Evolutionary conservation across 352 stramenopile genomes (phyloP).

Genomic region (Globisporangium splendens): DNA sequence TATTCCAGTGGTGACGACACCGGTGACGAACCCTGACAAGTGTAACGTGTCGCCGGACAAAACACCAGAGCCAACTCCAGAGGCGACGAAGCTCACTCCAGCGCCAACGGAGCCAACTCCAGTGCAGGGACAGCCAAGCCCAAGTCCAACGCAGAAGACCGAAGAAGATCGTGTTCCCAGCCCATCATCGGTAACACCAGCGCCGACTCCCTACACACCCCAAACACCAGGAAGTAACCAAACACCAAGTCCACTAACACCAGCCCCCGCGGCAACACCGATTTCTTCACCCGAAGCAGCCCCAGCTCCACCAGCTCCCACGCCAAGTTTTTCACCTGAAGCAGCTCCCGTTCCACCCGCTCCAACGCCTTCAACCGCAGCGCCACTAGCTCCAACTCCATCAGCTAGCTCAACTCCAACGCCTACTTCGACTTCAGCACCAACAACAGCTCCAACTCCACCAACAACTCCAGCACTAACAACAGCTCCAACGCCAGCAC

Average conservation of each 20-base stretch:
- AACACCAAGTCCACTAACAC: too few relatives aligned
- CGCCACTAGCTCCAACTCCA: background rate
- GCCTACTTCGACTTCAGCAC: background rate
- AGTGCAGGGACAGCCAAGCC: too few relatives aligned
- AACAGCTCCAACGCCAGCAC: background rate
- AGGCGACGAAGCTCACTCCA: background rate
- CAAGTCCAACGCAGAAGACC: background rate
- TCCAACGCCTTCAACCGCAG: background rate
- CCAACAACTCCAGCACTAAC: background rate
- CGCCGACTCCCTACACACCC: background rate
- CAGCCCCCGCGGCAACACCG: too few relatives aligned
- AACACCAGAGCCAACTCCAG: background rate
- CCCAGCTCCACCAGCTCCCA: too few relatives aligned
- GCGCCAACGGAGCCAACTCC: background rate
- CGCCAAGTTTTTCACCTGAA: too few relatives aligned
- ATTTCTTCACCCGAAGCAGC: too few relatives aligned
- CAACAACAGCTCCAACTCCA: background rate
- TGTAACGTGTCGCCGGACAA: conserved; percentile 2
- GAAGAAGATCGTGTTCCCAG: background rate
- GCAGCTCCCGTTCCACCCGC: background rate
- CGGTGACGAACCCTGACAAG: background rate
- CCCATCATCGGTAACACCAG: background rate
- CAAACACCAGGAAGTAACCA: background rate
- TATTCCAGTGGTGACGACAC: background rate
- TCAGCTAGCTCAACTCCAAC: background rate